Conservation (phyloP, 2,329 filamentous ascomycete genomes). For the Plectosphaerella plurivora region DNA sequence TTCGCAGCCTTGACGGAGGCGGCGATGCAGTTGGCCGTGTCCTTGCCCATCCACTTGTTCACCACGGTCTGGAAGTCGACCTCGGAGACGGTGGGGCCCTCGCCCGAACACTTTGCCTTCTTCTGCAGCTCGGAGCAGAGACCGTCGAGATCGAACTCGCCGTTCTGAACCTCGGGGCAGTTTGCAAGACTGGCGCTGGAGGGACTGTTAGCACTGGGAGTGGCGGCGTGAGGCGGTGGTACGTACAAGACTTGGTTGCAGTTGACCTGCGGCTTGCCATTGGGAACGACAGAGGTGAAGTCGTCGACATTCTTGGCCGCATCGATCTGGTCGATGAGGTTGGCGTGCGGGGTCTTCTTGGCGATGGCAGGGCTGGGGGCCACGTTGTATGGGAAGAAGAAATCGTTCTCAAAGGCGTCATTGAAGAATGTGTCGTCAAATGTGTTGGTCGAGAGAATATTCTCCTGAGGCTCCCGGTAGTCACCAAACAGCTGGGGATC, state of each 20-base stretch:
- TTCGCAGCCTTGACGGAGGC: background rate
- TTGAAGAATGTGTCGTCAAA: conserved; percentile 68
- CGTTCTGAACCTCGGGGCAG: conserved; percentile 81
- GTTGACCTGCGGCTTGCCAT: conserved; percentile 55
- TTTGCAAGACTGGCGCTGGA: conserved; percentile 83
- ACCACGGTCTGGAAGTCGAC: conserved; percentile 81
- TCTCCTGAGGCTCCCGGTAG: conserved; percentile 87
- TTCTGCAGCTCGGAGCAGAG: conserved; percentile 89
- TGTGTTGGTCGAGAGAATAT: conserved; percentile 62
- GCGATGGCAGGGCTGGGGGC: conserved; percentile 35
- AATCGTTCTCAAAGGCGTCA: conserved; percentile 78
- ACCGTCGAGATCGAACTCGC: conserved; percentile 89
- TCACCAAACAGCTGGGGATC: conserved; percentile 89
- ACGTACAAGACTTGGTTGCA: conserved; percentile 93
- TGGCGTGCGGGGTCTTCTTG: conserved; percentile 48
- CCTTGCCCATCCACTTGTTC: conserved; percentile 55
- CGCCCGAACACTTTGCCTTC: conserved; percentile 93
- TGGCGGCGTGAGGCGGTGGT: background rate
- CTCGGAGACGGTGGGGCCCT: conserved; percentile 83
- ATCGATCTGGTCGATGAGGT: conserved; percentile 75
- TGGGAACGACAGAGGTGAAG: background rate
- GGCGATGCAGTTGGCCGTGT: conserved; percentile 17
- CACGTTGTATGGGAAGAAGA: conserved; percentile 76
- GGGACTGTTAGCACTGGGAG: conserved; percentile 32
- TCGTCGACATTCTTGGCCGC: conserved; percentile 68